Conservation (phyloP, 345 rosid genomes). For the Gossypium longicalyx region DNA sequence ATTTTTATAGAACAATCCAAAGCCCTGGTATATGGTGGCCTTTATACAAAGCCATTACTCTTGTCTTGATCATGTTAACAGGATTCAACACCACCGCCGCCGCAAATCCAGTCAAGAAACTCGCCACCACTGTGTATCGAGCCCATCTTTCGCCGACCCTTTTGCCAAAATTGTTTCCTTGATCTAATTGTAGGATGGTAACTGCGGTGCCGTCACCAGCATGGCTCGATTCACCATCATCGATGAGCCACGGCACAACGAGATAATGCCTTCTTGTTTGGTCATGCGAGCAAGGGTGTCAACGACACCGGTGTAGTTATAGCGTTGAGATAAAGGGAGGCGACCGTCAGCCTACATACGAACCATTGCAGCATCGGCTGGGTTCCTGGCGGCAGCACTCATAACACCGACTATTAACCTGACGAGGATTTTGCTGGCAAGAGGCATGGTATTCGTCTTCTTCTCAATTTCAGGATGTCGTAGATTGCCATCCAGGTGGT, state of each 20-base stretch:
- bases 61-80: slow-evolving; percentile 77
- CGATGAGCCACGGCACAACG: slow-evolving; percentile 77
- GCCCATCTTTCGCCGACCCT: slow-evolving; percentile 52
- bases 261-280: slow-evolving; percentile 54
- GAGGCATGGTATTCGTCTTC: slow-evolving; percentile 45
- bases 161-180: slow-evolving; percentile 57
- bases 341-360: slow-evolving; percentile 89
- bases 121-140: slow-evolving; percentile 70
- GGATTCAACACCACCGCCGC: slow-evolving; percentile 76
- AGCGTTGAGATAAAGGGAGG: slow-evolving; percentile 49
- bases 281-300: slow-evolving; percentile 68
- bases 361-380: slow-evolving; percentile 85
- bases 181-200: slow-evolving; percentile 72
- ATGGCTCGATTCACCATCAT: slow-evolving; percentile 79
- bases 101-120: slow-evolving; percentile 79
- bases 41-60: slow-evolving; percentile 47
- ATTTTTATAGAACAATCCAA: slow-evolving; percentile 69
- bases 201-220: slow-evolving; percentile 78
- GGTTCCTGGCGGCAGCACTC: slow-evolving; percentile 76
- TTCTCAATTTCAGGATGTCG: slow-evolving; percentile 70
- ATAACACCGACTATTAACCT: slow-evolving; percentile 71
- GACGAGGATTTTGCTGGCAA: slow-evolving; percentile 42
- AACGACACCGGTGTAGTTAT: slow-evolving; percentile 67
- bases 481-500: slow-evolving; percentile 87
- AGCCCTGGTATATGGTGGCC: slow-evolving; percentile 67